Conservation (phyloP, 108 stramenopile species). For the Skeletonema tropicum region DNA sequence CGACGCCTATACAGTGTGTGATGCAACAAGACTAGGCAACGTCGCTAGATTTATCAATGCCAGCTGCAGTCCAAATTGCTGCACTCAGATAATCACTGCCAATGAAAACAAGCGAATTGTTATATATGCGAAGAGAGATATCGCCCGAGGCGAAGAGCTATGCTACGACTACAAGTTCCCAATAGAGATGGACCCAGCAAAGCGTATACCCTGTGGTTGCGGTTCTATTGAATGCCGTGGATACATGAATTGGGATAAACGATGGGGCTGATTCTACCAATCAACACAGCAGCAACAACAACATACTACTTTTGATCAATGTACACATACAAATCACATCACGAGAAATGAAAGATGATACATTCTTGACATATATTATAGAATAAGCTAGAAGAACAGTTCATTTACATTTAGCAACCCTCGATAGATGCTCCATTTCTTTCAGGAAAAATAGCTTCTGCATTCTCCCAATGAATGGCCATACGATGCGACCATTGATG, state of each 20-base stretch:
- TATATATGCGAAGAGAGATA: slow-evolving; percentile 91
- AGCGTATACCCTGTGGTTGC: slow-evolving; percentile 78
- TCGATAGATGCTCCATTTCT: slow-evolving; percentile 31
- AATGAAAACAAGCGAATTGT: slow-evolving; percentile 82
- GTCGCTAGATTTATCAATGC: slow-evolving; percentile 98
- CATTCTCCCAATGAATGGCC: slow-evolving; percentile 44
- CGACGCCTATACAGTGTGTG: slow-evolving; percentile 79
- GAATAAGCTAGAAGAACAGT: background rate
- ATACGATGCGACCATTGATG: slow-evolving; percentile 21
- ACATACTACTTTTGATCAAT: slow-evolving; percentile 2
- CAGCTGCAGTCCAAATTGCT: slow-evolving; percentile 92
- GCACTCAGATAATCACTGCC: slow-evolving; percentile 81
- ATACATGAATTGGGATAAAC: slow-evolving; percentile 84
- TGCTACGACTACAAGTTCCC: slow-evolving; percentile 98
- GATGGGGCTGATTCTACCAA: slow-evolving; percentile 18
- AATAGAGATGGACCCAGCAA: slow-evolving; percentile 63
- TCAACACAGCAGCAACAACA: slow-evolving; percentile 7
- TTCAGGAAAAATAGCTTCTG: slow-evolving; percentile 35
- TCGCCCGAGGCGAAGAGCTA: slow-evolving; percentile 92
- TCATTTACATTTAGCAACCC: slow-evolving; percentile 12
- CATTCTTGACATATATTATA: background rate
- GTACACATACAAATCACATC: background rate
- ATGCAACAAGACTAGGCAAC: slow-evolving; percentile 86
- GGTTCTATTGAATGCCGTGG: slow-evolving; percentile 73
- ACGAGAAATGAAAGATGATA: background rate